phyloP scores from a whole-genome alignment of 495 filamentous ascomycete species.

The Aspergillus carlsbadensis region DNA sequence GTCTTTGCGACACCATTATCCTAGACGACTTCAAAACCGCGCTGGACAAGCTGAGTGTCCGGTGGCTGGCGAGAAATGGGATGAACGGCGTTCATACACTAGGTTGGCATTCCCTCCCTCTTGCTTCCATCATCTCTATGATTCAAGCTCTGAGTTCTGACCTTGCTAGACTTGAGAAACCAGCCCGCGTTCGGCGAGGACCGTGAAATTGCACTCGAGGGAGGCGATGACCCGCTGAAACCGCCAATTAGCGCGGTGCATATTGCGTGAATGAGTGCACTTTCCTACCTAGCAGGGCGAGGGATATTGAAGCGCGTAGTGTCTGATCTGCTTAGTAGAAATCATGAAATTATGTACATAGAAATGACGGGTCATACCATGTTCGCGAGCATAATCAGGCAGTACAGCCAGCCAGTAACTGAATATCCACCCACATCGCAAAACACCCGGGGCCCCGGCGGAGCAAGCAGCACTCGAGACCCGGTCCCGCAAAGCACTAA shows the following conservation, averaged over 20 bases:
- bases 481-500: too few species aligned
- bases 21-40: constrained; percentile 30
- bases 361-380: too few species aligned
- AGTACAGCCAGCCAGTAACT: too few species aligned
- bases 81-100: neutral
- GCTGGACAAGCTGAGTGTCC: neutral
- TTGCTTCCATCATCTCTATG: neutral
- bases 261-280: neutral
- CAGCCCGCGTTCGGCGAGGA: neutral
- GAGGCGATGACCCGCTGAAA: neutral
- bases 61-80: neutral
- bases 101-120: neutral
- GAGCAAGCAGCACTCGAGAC: too few species aligned
- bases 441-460: too few species aligned
- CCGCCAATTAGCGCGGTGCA: neutral
- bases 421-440: too few species aligned
- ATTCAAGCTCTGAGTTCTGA: too few species aligned
- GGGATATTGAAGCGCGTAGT: too few species aligned
- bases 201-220: neutral
- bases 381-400: too few species aligned
- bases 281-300: too few species aligned
- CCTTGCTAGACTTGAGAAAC: neutral
- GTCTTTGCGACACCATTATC: constrained; percentile 54
- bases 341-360: too few species aligned
- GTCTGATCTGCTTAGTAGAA: too few species aligned